phyloP scores from a whole-genome alignment of 805 yeast genomes.

The Saturnispora sanitii region DNA sequence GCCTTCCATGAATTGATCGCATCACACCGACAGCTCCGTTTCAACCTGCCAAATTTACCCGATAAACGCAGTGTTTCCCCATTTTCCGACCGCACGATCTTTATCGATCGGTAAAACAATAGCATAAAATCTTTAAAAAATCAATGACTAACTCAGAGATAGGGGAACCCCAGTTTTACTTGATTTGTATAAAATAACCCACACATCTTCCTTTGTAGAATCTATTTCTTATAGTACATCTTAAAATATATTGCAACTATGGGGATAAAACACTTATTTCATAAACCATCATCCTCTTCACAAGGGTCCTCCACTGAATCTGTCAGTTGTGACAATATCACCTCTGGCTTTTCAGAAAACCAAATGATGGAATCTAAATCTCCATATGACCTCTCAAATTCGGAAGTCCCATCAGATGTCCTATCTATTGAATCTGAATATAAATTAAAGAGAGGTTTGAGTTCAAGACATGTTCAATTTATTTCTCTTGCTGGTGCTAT shows the following conservation, averaged over 20 bases:
- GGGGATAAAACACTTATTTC: constrained; percentile 1
- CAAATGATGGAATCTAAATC: not conserved
- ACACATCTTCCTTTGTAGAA: no score
- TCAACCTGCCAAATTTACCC: no score
- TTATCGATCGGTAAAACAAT: not conserved
- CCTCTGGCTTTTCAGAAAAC: not conserved
- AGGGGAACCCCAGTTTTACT: not conserved
- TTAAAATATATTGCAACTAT: not conserved
- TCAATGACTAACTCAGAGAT: not conserved
- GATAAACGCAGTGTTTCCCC: no score
- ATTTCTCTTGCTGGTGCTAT: constrained; percentile 65
- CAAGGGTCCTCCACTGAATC: not conserved
- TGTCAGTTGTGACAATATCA: not conserved
- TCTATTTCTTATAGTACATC: no score
- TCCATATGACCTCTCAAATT: not conserved
- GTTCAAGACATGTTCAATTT: constrained; percentile 47
- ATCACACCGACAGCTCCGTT: no score
- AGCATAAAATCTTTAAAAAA: not conserved
- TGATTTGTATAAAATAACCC: not conserved
- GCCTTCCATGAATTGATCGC: no score
- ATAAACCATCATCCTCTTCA: not conserved
- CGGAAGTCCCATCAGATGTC: not conserved
- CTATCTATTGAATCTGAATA: not conserved
- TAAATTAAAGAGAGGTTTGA: constrained; percentile 29
- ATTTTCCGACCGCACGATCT: no score